Evolutionary conservation across 257 asterid species (phyloP), one percentile per base, ranked within the genome.

Genomic region (Rauvolfia tetraphylla): DNA sequence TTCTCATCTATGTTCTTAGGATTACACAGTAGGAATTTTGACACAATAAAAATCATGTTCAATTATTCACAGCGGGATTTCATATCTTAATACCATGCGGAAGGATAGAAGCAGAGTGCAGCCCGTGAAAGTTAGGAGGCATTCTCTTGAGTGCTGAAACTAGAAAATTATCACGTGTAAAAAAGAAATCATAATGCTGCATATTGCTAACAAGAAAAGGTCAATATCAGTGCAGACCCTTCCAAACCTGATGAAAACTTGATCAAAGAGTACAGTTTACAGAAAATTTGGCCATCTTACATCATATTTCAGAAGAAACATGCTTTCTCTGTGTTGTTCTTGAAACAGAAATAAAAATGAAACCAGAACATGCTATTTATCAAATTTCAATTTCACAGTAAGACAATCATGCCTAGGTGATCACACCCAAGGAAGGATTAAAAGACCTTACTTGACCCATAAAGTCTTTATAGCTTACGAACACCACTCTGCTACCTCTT

Each of bases 381-480:
- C 15, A 4, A 57, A 18, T 33, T 39, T 69, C 44, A 69, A 4
- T 14, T 27, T 41, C 46, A 68, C n/a, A 58, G 72, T 34, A 65
- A n/a, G 13, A 77, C 27, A 41, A 59, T 27, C 14, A 57, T 29
- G 13, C 53, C 12, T 17, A 12, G 1, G 39, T 13, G 20, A 61
- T 41, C 57, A 1, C 18, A 33, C 22, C 48, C 44, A 9, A 18
- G 22, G 42, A 34, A 61, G 27, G 42, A 46, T 68, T 1, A 11
- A 76, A 59, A 17, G 15, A 20, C 22, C 67, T 25, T 66, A 74
- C 84, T 58, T 68, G 72, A 44, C 79, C 79, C 65, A 36, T 75
- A 12, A 78, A 68, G 53, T 42, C 81, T 71, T 79, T 73, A 77
- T 72, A 83, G 86, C 75, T 76, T 73, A 79, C 84, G 51, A 83